Base-by-base conservation (phyloP, 805 yeast genomes). In the Cyberlindnera euphorbiiphila region DNA sequence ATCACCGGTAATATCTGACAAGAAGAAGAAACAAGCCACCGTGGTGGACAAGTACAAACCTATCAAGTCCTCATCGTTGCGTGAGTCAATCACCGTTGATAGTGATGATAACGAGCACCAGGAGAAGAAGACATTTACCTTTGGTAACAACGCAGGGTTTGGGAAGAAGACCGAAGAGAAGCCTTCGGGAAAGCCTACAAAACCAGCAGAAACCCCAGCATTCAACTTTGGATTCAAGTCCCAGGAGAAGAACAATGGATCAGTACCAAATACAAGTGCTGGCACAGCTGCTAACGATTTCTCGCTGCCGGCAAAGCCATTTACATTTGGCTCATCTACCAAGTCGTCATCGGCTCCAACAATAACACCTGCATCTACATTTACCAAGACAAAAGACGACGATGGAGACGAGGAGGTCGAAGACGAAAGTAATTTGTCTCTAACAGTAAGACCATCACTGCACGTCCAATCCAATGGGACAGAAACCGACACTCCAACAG, bases 21-120 rank as follows among this genome's bases (percentile, higher is more conserved):
- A 29, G 19, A 25, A 20, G 18, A 26, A 15, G 10, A 25, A 22
- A 10, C 29, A 21, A 14, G 13, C 29, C 17, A 13, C 30, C 7
- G 32, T 28, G 5, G 17, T 48, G 15, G 36, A 47, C 14, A 56
- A 59, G 41, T 61, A 64, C 40, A 62, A 62, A 37, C 70, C 70
- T 7, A 42, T 37, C 15, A 60, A 59, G 36, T 60, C 70, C 2
- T 64, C 70, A 0, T 62, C 68, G 0, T 42, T 66, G 32, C 56
- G 69, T 12, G 60, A 55, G 36, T 54, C 61, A 3, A 51, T 61
- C 6, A 43, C 54, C 0, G 49, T 56, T 4, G 44, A 48, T 9
- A 44, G 34, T 29, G 43, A 42, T 15, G 43, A 38, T 15, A 35
- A 34, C 23, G 29, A 28, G 10, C 17, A 29, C 14, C 30, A 20